Evolutionary conservation across 1,139 yeast species (phyloP).

Genomic region (Debaryomyces psychrophilus): DNA sequence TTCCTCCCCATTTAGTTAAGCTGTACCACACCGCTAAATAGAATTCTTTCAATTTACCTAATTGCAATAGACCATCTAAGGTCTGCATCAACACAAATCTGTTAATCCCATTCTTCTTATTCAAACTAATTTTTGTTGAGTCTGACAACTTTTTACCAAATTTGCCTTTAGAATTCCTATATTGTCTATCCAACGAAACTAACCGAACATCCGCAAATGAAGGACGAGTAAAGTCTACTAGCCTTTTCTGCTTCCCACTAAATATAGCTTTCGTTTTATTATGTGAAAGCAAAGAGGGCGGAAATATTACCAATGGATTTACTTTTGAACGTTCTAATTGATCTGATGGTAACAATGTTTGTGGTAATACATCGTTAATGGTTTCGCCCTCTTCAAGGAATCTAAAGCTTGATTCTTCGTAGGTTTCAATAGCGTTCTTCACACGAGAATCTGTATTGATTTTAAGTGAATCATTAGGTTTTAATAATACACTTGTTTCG

Average conservation of each 20-base stretch:
- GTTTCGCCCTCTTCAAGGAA: slow-evolving; percentile 9
- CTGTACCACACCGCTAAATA: slow-evolving; percentile 33
- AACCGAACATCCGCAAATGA: slow-evolving; percentile 24
- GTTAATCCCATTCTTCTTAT: slow-evolving; percentile 25
- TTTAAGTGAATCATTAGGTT: slow-evolving; percentile 5
- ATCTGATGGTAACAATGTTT: slow-evolving; percentile 13
- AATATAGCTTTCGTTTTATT: slow-evolving; percentile 28
- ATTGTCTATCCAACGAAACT: slow-evolving; percentile 20
- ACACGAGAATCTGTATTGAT: slow-evolving; percentile 11
- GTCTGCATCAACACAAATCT: slow-evolving; percentile 35
- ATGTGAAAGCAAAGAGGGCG: slow-evolving; percentile 32
- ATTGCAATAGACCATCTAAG: slow-evolving; percentile 35
- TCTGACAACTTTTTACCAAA: slow-evolving; percentile 24
- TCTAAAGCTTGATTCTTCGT: slow-evolving; percentile 3
- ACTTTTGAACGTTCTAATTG: slow-evolving; percentile 15
- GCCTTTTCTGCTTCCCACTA: slow-evolving; percentile 28
- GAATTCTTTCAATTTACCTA: slow-evolving; percentile 39
- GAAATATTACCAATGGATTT: slow-evolving; percentile 38
- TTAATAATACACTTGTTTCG: neutral
- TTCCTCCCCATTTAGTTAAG: slow-evolving; percentile 41
- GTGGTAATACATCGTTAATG: slow-evolving; percentile 18
- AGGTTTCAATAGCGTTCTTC: slow-evolving; percentile 10
- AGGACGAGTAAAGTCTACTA: slow-evolving; percentile 39
- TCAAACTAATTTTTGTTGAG: slow-evolving; percentile 7
- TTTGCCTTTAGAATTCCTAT: slow-evolving; percentile 25